A percentile compares a stretch with the other conserved stretches of the same genome.
These are phyloP conservation scores for Coniferiporia sulphurascens DNA, from an alignment of 1,284 basidiomycete species.

Conservation along the genomic window DNA sequence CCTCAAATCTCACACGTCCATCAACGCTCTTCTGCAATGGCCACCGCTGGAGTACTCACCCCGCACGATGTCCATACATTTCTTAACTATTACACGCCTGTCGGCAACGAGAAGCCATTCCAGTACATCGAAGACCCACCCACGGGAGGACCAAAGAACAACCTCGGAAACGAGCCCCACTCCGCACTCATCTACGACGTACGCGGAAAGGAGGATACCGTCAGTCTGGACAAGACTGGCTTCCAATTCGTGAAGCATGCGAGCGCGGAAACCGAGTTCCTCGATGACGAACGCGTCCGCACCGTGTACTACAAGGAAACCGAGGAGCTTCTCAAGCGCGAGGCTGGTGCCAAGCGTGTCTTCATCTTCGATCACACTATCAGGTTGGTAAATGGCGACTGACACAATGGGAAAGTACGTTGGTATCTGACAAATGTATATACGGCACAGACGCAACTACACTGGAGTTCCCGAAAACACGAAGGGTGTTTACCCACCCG, in stretches of 20 bases:
- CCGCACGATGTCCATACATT: slow-evolving; percentile 12
- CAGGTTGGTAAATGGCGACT: neutral
- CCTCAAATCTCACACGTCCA: no score
- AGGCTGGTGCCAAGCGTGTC: slow-evolving; percentile 25
- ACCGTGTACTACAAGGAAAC: slow-evolving; percentile 26
- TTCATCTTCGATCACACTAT: slow-evolving; percentile 27
- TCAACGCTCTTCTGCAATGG: neutral
- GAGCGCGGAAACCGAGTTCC: slow-evolving; percentile 11
- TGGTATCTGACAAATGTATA: slow-evolving; percentile 17
- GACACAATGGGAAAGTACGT: slow-evolving; percentile 5
- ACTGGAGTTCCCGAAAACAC: neutral
- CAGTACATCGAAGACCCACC: slow-evolving; percentile 11
- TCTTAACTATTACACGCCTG: slow-evolving; percentile 16
- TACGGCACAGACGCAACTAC: slow-evolving; percentile 8
- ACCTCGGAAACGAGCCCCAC: slow-evolving; percentile 10
- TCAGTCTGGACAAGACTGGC: slow-evolving; percentile 22
- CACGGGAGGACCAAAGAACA: slow-evolving; percentile 4
- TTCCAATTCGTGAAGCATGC: slow-evolving; percentile 16
- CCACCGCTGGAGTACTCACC: slow-evolving; percentile 2
- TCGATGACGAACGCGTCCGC: slow-evolving; percentile 23
- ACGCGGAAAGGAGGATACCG: slow-evolving; percentile 15
- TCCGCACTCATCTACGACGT: slow-evolving; percentile 16
- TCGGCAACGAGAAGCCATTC: slow-evolving; percentile 14
- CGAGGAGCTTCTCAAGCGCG: slow-evolving; percentile 25
- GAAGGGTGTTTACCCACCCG: neutral